Percentiles rank a stretch among this genome's conserved stretches.
phyloP scores from a whole-genome alignment of 176 grass and related monocot genomes.

The Lolium rigidum region DNA sequence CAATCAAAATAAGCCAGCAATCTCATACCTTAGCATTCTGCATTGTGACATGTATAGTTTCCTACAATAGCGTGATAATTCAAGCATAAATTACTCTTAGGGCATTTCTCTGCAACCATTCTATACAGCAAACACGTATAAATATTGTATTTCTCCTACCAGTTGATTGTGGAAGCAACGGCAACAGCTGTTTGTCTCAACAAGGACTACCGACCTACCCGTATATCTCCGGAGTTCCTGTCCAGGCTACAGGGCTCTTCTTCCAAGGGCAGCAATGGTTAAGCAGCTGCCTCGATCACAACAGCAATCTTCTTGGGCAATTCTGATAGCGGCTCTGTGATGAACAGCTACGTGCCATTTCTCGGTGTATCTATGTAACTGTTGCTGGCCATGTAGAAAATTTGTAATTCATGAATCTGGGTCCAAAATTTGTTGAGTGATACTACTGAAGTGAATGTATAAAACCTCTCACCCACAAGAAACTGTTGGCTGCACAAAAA shows the following conservation, averaged over 20 bases:
- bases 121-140: background rate
- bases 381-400: background rate
- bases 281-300: background rate
- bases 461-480: background rate
- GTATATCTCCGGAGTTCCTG: slow-evolving; percentile 63
- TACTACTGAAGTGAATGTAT: background rate
- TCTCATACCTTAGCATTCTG: background rate
- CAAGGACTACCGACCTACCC: slow-evolving; percentile 68
- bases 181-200: slow-evolving; percentile 75
- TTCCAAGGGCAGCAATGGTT: slow-evolving; percentile 7
- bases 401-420: background rate
- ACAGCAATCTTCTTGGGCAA: background rate
- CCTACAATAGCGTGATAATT: background rate
- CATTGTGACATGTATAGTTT: slow-evolving; percentile 11
- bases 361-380: background rate
- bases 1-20: background rate
- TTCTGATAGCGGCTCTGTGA: no score
- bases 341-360: background rate
- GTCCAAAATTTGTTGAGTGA: background rate
- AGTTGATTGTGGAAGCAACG: slow-evolving; percentile 79
- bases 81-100: background rate
- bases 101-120: background rate
- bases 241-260: slow-evolving; percentile 66
- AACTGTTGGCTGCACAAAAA: background rate
- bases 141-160: slow-evolving; percentile 29